Percentiles rank a stretch among this genome's conserved stretches.
phyloP scores from a whole-genome alignment of 2,329 filamentous ascomycete genomes.

The Exophiala alcalophila region DNA sequence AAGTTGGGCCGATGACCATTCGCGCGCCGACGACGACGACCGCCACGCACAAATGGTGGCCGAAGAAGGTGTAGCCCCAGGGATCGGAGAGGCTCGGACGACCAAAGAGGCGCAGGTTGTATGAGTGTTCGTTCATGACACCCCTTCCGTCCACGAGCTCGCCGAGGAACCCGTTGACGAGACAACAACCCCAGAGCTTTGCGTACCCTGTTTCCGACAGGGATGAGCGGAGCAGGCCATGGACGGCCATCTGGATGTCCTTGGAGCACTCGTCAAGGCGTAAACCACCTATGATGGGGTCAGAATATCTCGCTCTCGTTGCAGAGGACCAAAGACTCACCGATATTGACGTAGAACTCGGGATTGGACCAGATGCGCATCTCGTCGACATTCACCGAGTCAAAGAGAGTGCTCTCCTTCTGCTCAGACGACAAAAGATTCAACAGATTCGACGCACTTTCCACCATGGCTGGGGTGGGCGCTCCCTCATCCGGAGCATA shows the following conservation, averaged over 20 bases:
- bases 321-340: no score
- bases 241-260: neutral
- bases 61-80: slow-evolving; percentile 5
- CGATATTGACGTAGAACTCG: slow-evolving; percentile 6
- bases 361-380: slow-evolving; percentile 13
- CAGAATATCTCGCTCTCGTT: no score
- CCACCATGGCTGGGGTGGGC: no score
- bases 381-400: slow-evolving; percentile 4
- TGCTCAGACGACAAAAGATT: no score
- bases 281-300: slow-evolving; percentile 4
- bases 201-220: slow-evolving; percentile 1
- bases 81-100: neutral
- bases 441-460: no score
- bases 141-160: neutral
- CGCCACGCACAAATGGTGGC: slow-evolving; percentile 3
- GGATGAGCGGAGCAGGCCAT: neutral
- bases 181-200: neutral
- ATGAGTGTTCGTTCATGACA: slow-evolving; percentile 1
- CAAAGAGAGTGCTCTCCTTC: no score
- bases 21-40: neutral
- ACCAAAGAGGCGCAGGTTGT: slow-evolving; percentile 13
- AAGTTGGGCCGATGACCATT: slow-evolving; percentile 5
- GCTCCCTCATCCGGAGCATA: no score
- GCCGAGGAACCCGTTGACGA: slow-evolving; percentile 7
- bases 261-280: slow-evolving; percentile 6